Evolutionary conservation across 495 filamentous ascomycete genomes (phyloP), one percentile per base, ranked within the genome.

Genomic region (Hypomontagnella submonticulosa): DNA sequence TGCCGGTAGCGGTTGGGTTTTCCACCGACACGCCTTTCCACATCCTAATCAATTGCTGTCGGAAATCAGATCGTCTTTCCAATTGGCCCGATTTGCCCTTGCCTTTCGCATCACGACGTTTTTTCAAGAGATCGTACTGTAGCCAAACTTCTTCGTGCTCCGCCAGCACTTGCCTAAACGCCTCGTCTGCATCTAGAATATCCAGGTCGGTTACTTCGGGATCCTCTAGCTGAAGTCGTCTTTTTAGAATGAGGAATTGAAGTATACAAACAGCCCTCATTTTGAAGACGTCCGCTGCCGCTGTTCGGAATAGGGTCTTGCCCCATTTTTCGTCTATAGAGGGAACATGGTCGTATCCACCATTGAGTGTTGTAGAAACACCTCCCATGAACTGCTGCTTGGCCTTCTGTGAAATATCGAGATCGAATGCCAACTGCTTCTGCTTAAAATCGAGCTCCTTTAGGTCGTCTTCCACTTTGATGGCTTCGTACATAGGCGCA

Each of bases 101-200:
- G 4, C 1, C 1, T 0, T 40, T 50, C 0, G 12, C 10, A 57
- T 37, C 55, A 19, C 13, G 6, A 5, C 0, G n/a, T 4, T 18
- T 12, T 5, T 20, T 64, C 19, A 60, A 64, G 1, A 11, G 30
- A 16, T 73, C 70, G 34, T 54, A 73, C 33, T 73, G 60, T 13
- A 11, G 8, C 42, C 63, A 73, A 3, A 63, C 0, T 3, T 50
- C 27, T 50, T 73, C 70, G 4, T 65, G 55, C 9, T 43, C 33
- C 9, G n/a, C 51, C 56, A 59, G 57, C 4, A 37, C 33, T 0
- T 36, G 10, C 18, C 46, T 30, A n/a, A 32, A 46, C 0, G 2
- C n/a, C 19, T 18, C 11, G 27, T 71, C 59, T 20, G 40, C 41
- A 3, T 23, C 15, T 16, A 73, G 9, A 0, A 57, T 8, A 6